These are phyloP conservation scores for Fusarium sororula DNA, from an alignment of 2,329 filamentous ascomycete species.

Conservation along the genomic window DNA sequence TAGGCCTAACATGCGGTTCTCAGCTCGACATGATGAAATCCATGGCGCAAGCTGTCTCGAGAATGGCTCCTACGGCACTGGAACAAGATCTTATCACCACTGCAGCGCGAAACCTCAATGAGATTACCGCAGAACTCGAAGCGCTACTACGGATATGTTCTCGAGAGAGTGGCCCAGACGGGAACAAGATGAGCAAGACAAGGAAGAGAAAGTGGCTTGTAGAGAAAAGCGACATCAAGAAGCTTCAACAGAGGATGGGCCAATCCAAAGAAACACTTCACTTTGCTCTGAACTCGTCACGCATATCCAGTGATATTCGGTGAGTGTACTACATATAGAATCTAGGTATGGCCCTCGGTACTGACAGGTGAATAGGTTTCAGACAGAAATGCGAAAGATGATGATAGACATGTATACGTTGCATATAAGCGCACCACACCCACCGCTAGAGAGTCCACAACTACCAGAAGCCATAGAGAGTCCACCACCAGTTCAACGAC, in stretches of 20 bases:
- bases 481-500: background rate
- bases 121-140: background rate
- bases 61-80: background rate
- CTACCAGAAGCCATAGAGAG: too few species aligned
- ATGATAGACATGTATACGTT: background rate
- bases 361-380: background rate
- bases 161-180: background rate
- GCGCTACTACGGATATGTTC: background rate
- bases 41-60: background rate
- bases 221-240: slow-evolving; percentile 1
- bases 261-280: slow-evolving; percentile 1
- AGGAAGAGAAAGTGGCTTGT: slow-evolving; percentile 18
- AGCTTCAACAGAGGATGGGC: slow-evolving; percentile 2
- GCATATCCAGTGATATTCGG: background rate
- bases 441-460: too few species aligned
- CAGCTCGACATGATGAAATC: slow-evolving; percentile 1
- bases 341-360: fast-evolving
- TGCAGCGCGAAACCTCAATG: background rate
- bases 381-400: background rate
- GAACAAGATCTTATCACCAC: background rate
- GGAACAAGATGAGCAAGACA: background rate
- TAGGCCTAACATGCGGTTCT: background rate
- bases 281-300: background rate
- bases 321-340: background rate
- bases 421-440: background rate